A percentile compares a stretch with the other conserved stretches of the same genome.
Conservation (phyloP, 768 basidiomycete genomes). For the Chalciporus sphaerocephalus region DNA sequence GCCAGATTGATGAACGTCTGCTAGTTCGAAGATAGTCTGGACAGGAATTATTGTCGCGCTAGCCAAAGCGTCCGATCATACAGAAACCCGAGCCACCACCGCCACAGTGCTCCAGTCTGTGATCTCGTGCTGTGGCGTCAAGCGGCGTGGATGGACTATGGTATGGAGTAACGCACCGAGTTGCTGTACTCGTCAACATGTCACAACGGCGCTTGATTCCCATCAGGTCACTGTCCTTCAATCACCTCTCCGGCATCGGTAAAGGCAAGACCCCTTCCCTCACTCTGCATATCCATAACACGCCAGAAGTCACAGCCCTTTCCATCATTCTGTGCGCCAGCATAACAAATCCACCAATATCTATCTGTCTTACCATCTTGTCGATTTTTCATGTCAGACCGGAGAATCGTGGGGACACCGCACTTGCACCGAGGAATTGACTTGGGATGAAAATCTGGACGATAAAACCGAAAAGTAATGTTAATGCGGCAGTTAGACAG, state of each 20-base stretch:
- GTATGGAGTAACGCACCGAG: neutral
- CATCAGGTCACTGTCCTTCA: neutral
- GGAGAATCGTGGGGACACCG: conserved; percentile 61
- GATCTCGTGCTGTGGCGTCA: neutral
- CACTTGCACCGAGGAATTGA: conserved; percentile 73
- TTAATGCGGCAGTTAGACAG: conserved; percentile 73
- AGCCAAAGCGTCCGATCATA: neutral
- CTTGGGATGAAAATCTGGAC: conserved; percentile 70
- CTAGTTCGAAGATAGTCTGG: conserved; percentile 1
- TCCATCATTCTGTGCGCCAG: conserved; percentile 78
- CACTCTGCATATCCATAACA: conserved; percentile 62
- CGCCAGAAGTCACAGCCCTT: conserved; percentile 77
- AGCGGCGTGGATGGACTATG: neutral
- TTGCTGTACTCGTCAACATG: conserved; percentile 1
- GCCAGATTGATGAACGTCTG: neutral
- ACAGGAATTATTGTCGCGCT: neutral
- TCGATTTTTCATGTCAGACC: conserved; percentile 77
- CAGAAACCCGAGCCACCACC: no score
- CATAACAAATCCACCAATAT: conserved; percentile 78
- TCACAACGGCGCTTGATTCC: neutral
- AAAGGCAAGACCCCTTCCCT: conserved; percentile 55
- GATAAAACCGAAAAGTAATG: conserved; percentile 82
- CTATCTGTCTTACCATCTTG: conserved; percentile 48
- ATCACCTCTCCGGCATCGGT: conserved; percentile 14
- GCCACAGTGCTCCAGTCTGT: neutral